Percentiles rank a stretch among this genome's conserved stretches.
These are phyloP conservation scores for Tricholoma furcatifolium DNA, from an alignment of 768 basidiomycete genomes.

Conservation along the genomic window DNA sequence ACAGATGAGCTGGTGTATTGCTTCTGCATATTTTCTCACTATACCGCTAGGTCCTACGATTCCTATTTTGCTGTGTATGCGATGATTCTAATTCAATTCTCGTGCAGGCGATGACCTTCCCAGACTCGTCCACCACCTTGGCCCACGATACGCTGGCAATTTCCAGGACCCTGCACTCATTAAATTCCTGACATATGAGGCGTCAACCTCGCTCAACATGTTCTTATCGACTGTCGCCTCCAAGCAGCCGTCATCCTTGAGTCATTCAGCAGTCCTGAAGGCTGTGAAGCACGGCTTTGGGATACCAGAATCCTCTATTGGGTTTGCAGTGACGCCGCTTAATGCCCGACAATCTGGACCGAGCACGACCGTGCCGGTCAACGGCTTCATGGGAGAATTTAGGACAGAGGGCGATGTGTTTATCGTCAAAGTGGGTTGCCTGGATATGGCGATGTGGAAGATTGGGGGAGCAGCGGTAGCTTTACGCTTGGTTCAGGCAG, in stretches of 20 bases:
- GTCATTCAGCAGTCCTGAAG: constrained; percentile 40
- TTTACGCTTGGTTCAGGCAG: constrained; percentile 73
- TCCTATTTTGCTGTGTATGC: background rate
- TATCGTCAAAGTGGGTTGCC: constrained; percentile 54
- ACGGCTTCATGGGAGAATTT: constrained; percentile 23
- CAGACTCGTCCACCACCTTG: constrained; percentile 76
- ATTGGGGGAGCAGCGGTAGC: constrained; percentile 80
- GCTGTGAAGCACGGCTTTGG: constrained; percentile 50
- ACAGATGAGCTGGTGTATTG: constrained; percentile 65
- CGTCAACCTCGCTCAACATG: constrained; percentile 81
- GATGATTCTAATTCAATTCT: constrained; percentile 4
- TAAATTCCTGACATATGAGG: constrained; percentile 83
- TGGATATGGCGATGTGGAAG: constrained; percentile 79
- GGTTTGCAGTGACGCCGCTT: constrained; percentile 41
- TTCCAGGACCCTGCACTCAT: constrained; percentile 72
- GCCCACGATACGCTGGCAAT: constrained; percentile 72
- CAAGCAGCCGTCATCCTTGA: constrained; percentile 26
- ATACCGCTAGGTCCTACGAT: constrained; percentile 48
- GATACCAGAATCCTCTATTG: constrained; percentile 33
- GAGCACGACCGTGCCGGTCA: constrained; percentile 12
- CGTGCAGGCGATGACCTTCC: constrained; percentile 64
- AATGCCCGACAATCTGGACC: constrained; percentile 22
- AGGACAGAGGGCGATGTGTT: constrained; percentile 52
- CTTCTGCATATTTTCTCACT: constrained; percentile 62
- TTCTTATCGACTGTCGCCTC: constrained; percentile 51